These are phyloP conservation scores for Phytophthora lateralis DNA, from an alignment of 352 stramenopile species.

Conservation along the genomic window DNA sequence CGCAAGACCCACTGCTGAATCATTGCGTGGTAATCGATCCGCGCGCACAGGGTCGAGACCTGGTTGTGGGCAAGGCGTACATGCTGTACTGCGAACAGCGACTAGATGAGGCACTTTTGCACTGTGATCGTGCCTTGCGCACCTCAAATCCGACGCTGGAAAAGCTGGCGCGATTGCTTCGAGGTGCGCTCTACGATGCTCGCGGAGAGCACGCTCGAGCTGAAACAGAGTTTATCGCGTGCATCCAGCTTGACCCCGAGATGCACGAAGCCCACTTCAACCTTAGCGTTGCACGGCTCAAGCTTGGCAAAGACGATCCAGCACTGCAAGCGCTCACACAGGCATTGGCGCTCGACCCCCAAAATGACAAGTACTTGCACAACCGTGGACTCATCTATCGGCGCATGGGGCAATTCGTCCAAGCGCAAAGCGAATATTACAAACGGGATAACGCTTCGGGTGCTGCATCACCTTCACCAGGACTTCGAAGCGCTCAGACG, in stretches of 20 bases:
- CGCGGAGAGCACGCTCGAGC: constrained; percentile 47
- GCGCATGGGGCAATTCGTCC: constrained; percentile 49
- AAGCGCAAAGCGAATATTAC: constrained; percentile 58
- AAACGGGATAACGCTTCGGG: constrained; percentile 40
- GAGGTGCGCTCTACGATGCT: constrained; percentile 62
- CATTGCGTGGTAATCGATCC: constrained; percentile 72
- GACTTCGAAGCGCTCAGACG: background rate
- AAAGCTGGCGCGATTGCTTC: constrained; percentile 64
- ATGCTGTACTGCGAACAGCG: constrained; percentile 62
- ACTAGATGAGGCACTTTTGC: constrained; percentile 56
- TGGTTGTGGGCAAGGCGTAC: constrained; percentile 61
- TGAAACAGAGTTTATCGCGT: constrained; percentile 53
- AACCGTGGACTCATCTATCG: constrained; percentile 65
- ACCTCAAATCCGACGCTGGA: constrained; percentile 59
- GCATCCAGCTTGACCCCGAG: constrained; percentile 46
- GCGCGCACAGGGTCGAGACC: constrained; percentile 40
- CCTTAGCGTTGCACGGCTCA: constrained; percentile 53
- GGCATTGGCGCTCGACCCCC: constrained; percentile 43
- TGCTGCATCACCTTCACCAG: background rate
- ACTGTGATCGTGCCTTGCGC: constrained; percentile 59
- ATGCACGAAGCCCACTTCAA: constrained; percentile 77
- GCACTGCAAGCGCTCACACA: constrained; percentile 46
- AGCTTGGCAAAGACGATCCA: constrained; percentile 48
- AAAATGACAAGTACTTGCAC: constrained; percentile 54
- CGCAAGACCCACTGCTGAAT: constrained; percentile 68